Base-by-base conservation (phyloP, 495 filamentous ascomycete genomes). In the Tuber melanosporum region DNA sequence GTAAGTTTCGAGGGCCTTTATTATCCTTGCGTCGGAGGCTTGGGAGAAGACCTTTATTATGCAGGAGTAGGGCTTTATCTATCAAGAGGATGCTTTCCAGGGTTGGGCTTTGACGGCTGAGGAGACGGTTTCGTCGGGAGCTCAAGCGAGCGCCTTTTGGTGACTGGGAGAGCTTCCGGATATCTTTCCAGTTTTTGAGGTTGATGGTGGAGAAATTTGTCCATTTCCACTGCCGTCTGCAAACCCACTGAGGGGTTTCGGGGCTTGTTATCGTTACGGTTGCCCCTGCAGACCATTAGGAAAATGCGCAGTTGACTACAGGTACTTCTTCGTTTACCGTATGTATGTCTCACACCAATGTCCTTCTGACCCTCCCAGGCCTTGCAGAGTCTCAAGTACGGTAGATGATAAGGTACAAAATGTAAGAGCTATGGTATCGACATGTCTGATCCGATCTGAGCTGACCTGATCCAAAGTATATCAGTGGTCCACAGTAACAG, bases 171-270 rank as follows among this genome's bases (percentile, higher is more conserved):
- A 43, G 83, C 78, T 41, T 86, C 83, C 14, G 83, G 83, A 62
- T 82, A 82, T 66, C 81, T 74, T 74, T 87, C 84, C 32, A 86
- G 79, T 77, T 86, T 85, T 72, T 86, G 86, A 19, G 87, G 78
- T 71, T 84, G 82, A 77, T 83, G 82, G 77, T 87, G 87, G 15
- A 87, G 82, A 49, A 74, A n/a, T 66, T 82, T 78, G 46, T 80
- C 80, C 26, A 46, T 46, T 43, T 80, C 57, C 66, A 76, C 46
- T 6, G 42, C 42, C 26, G 71, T 43, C 57, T 66, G 57, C 10
- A 32, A 32, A 15, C 6, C 57, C 3, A 32, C 12, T 66, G 57
- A n/a, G 9, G 26, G 26, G 5, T 66, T 66, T 32, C 57, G 57
- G 15, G 57, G 57, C 10, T 14, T 57, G 49, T 17, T 66, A 17